Conservation (phyloP, 139 green algal species). For the Astrephomene gubernaculifera region DNA sequence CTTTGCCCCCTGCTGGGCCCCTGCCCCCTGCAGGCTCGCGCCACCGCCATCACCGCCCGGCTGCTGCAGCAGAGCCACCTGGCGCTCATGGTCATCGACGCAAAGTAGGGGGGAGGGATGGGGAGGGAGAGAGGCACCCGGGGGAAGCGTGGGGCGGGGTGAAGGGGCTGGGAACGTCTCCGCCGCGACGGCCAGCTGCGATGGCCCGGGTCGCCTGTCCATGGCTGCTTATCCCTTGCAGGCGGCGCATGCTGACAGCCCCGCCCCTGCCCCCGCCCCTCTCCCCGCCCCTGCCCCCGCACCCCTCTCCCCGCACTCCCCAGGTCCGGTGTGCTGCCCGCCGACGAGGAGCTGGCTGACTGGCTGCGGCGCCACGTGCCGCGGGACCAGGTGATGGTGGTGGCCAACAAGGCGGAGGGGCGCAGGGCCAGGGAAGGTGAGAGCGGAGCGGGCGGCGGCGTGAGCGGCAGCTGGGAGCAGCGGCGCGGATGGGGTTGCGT, state of each 20-base stretch:
- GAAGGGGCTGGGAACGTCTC: neutral
- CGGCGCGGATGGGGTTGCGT: neutral
- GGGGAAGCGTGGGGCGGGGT: neutral
- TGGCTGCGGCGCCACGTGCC: constrained; percentile 76
- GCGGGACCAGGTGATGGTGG: constrained; percentile 66
- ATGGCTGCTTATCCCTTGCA: too few species aligned
- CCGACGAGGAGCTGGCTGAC: constrained; percentile 75
- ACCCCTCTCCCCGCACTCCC: neutral
- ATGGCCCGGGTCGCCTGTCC: too few species aligned
- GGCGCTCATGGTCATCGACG: constrained; percentile 87
- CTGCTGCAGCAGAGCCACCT: constrained; percentile 71
- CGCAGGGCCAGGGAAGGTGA: constrained; percentile 36
- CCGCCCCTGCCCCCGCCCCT: neutral
- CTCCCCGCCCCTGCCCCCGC: neutral
- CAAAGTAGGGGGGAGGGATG: constrained; percentile 49
- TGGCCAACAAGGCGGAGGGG: constrained; percentile 92
- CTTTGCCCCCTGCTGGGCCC: too few species aligned
- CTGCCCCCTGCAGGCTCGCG: constrained; percentile 71
- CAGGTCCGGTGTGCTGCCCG: constrained; percentile 65
- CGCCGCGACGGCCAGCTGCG: too few species aligned
- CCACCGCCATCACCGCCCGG: constrained; percentile 66
- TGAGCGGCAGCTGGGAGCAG: neutral
- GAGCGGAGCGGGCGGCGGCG: neutral
- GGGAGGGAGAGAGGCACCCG: neutral
- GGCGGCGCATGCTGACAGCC: too few species aligned